Evolutionary conservation across 225 moss, liverwort and hornwort genomes (phyloP).

Genomic region (Pseudoscleropodium purum): DNA sequence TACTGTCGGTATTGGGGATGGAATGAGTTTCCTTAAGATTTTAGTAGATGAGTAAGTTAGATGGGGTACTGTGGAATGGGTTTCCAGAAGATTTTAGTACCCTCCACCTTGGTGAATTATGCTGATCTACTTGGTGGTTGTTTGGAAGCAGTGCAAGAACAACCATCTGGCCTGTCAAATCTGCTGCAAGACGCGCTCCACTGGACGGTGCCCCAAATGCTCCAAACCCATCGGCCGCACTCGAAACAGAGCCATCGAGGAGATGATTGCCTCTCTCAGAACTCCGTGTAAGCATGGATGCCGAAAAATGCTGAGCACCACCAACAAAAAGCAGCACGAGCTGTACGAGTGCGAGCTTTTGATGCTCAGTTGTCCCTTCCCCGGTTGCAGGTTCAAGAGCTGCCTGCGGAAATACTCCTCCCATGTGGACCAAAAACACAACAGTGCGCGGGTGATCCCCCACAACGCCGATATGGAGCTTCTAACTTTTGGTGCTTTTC

Average conservation of each 20-base stretch:
- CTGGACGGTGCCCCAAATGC: background rate
- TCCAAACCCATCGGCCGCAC: background rate
- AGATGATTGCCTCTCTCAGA: background rate
- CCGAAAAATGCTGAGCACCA: background rate
- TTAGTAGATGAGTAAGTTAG: too few relatives aligned
- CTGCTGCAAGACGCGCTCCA: background rate
- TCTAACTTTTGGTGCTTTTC: background rate
- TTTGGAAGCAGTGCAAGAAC: background rate
- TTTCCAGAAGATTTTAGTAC: background rate
- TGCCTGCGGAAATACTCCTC: background rate
- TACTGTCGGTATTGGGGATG: background rate
- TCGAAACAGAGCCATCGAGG: background rate
- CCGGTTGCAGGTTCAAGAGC: background rate
- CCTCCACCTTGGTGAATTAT: background rate
- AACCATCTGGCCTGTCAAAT: background rate
- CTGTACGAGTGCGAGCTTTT: background rate
- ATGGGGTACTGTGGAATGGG: too few relatives aligned
- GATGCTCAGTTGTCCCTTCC: background rate
- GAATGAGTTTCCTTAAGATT: too few relatives aligned
- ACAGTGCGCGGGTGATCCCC: background rate
- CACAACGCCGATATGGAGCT: background rate
- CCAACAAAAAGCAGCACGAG: background rate
- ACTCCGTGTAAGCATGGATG: background rate
- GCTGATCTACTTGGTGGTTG: background rate
- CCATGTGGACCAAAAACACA: background rate